phyloP scores from a whole-genome alignment of 441 rosid genomes.

The Syzygium syzygioides region DNA sequence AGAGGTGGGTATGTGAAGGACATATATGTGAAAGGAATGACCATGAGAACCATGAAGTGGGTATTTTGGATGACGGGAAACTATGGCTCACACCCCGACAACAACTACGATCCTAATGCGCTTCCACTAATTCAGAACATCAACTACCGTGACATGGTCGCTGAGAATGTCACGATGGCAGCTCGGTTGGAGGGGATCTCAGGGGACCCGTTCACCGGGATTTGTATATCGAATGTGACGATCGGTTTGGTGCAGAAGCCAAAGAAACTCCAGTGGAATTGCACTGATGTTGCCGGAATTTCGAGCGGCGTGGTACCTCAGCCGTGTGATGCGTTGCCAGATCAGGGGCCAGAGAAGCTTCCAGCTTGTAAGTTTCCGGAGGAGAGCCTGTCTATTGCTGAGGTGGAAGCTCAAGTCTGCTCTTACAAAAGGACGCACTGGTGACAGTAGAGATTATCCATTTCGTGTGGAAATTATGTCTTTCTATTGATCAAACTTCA shows the following conservation, averaged over 20 bases:
- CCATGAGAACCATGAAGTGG: conserved; percentile 22
- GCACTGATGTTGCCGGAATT: conserved; percentile 10
- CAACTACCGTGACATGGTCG: conserved; percentile 18
- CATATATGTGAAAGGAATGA: conserved; percentile 8
- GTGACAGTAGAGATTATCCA: background rate
- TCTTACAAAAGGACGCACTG: background rate
- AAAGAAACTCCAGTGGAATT: conserved; percentile 17
- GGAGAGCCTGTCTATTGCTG: conserved; percentile 5
- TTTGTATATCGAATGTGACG: conserved; percentile 14
- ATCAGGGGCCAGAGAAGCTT: conserved; percentile 5
- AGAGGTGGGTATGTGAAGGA: conserved; percentile 18
- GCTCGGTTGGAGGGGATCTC: conserved; percentile 13
- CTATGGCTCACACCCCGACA: conserved; percentile 15
- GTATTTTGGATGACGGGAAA: conserved; percentile 21
- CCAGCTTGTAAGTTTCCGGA: conserved; percentile 2
- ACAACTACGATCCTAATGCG: conserved; percentile 15
- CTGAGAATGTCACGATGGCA: conserved; percentile 16
- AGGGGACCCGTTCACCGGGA: conserved; percentile 9
- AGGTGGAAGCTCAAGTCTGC: background rate
- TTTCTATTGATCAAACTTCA: background rate
- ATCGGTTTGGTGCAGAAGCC: conserved; percentile 4
- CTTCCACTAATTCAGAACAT: conserved; percentile 11
- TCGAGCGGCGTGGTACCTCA: conserved; percentile 10
- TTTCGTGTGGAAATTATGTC: background rate
- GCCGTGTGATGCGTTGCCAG: conserved; percentile 4